Evolutionary conservation across 2,329 filamentous ascomycete genomes (phyloP).

Genomic region (Claviceps capensis): DNA sequence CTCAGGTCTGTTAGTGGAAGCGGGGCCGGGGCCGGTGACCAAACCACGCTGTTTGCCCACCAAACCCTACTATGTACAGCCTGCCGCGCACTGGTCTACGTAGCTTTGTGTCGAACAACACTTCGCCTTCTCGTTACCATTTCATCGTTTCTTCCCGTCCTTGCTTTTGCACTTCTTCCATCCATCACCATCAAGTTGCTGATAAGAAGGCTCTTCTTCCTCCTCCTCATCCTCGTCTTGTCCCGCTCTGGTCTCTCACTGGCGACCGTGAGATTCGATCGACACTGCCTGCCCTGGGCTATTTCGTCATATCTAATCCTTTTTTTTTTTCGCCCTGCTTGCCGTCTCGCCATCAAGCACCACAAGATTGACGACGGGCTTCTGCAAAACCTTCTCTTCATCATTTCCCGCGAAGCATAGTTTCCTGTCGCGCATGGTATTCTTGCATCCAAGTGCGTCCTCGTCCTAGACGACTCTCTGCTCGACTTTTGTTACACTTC

Average conservation of each 20-base stretch:
- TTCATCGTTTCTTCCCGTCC: conserved; percentile 1
- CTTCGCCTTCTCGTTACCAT: conserved; percentile 1
- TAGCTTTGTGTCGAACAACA: conserved; percentile 3
- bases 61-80: background rate
- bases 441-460: conserved; percentile 13
- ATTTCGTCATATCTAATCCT: conserved; percentile 4
- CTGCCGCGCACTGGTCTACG: background rate
- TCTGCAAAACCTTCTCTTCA: conserved; percentile 5
- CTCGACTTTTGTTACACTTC: conserved; percentile 14
- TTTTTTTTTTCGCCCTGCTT: conserved; percentile 2
- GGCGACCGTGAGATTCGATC: background rate
- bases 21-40: no score
- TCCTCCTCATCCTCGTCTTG: background rate
- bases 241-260: background rate
- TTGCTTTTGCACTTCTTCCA: background rate
- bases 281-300: background rate
- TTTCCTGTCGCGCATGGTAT: conserved; percentile 14
- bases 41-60: background rate
- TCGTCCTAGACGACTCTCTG: conserved; percentile 15
- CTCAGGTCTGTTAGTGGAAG: no score
- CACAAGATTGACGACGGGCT: conserved; percentile 7
- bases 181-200: conserved; percentile 2
- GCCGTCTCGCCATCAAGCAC: conserved; percentile 7
- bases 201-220: background rate
- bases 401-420: background rate